These are phyloP conservation scores for Curvularia verruculosa DNA, from an alignment of 2,329 filamentous ascomycete genomes.

Conservation along the genomic window DNA sequence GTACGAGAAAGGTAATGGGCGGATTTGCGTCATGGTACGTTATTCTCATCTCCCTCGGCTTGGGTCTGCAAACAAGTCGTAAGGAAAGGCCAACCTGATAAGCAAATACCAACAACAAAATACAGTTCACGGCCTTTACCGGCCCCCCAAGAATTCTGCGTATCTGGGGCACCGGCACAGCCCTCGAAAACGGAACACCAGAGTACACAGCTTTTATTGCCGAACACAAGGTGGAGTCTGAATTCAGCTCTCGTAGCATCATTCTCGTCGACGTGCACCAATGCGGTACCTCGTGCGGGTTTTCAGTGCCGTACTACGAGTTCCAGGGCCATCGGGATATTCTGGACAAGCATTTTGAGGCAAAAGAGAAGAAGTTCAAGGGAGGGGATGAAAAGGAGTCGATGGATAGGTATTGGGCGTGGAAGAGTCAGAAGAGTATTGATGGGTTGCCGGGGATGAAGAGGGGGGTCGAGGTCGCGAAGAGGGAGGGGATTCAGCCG, in stretches of 20 bases:
- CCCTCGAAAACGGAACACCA: constrained; percentile 48
- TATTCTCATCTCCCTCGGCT: neutral
- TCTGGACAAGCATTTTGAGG: constrained; percentile 51
- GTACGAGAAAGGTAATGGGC: constrained; percentile 50
- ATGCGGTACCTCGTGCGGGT: constrained; percentile 52
- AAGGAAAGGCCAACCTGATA: too few species aligned
- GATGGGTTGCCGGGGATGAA: constrained; percentile 55
- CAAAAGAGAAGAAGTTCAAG: constrained; percentile 46
- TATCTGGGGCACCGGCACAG: constrained; percentile 50
- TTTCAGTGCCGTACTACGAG: constrained; percentile 53
- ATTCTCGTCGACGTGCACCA: constrained; percentile 54
- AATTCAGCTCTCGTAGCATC: constrained; percentile 49
- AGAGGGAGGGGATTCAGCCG: constrained; percentile 47
- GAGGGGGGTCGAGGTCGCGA: constrained; percentile 46
- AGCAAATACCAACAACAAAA: neutral
- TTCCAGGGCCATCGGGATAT: constrained; percentile 50
- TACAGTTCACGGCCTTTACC: constrained; percentile 50
- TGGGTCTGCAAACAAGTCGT: too few species aligned
- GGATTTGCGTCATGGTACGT: constrained; percentile 48
- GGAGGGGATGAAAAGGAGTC: constrained; percentile 48
- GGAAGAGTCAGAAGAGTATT: constrained; percentile 52
- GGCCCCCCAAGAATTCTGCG: constrained; percentile 53
- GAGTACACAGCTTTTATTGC: constrained; percentile 46
- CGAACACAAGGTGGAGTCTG: constrained; percentile 42
- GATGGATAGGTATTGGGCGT: constrained; percentile 55